Evolutionary conservation across 1,284 basidiomycete species (phyloP).

Genomic region (Irpex sp.): DNA sequence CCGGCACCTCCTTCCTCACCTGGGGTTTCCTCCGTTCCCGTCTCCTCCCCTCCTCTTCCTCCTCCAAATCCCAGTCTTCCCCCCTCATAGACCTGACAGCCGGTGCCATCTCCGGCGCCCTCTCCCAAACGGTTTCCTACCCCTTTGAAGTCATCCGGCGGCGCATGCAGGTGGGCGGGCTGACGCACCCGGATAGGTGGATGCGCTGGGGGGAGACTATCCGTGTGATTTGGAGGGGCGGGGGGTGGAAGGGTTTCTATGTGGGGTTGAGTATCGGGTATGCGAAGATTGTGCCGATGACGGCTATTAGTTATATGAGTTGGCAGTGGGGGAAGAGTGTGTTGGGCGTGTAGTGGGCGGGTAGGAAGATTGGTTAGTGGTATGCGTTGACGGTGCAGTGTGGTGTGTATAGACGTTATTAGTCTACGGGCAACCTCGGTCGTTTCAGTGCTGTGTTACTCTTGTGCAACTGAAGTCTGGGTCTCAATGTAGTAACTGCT

Average conservation of each 20-base stretch:
- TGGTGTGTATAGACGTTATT: too few species aligned
- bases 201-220: conserved; percentile 80
- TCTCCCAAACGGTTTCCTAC: conserved; percentile 91
- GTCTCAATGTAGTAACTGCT: too few species aligned
- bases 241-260: conserved; percentile 89
- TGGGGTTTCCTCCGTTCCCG: conserved; percentile 80
- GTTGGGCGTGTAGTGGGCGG: conserved; percentile 38
- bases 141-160: conserved; percentile 95
- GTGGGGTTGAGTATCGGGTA: conserved; percentile 93
- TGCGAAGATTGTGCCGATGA: conserved; percentile 98
- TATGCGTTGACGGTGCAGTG: too few species aligned
- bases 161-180: conserved; percentile 94
- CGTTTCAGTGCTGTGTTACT: too few species aligned
- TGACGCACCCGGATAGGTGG: conserved; percentile 75
- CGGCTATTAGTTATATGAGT: conserved; percentile 74
- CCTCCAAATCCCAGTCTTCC: conserved; percentile 35
- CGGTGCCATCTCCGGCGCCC: conserved; percentile 88
- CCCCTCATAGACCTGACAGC: conserved; percentile 66
- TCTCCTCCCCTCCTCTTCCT: conserved; percentile 42
- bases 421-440: too few species aligned
- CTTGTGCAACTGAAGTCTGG: too few species aligned
- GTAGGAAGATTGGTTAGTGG: not conserved
- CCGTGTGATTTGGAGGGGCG: conserved; percentile 59
- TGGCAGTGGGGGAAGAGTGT: conserved; percentile 74
- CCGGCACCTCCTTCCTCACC: conserved; percentile 92